These are phyloP conservation scores for Hymenoscyphus fructigenus DNA, from an alignment of 2,329 filamentous ascomycete species.

Conservation along the genomic window DNA sequence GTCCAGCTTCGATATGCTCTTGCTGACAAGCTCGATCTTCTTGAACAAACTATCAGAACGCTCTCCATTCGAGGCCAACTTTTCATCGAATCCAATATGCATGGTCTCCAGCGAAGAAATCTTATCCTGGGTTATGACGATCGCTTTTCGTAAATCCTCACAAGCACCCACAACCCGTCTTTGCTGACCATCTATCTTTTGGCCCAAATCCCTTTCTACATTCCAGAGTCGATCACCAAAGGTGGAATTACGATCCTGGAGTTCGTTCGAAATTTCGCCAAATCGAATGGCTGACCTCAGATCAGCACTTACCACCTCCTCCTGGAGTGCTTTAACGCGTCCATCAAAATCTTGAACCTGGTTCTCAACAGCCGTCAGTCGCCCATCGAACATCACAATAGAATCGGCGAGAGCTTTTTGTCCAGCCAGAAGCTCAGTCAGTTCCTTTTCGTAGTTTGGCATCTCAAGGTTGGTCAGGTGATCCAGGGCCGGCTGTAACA, in stretches of 20 bases:
- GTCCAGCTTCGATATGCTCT: constrained; percentile 22
- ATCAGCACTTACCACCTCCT: constrained; percentile 23
- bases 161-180: constrained; percentile 22
- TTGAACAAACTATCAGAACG: constrained; percentile 17
- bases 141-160: constrained; percentile 25
- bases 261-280: constrained; percentile 29
- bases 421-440: constrained; percentile 17
- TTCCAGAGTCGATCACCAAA: constrained; percentile 24
- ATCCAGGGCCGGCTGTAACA: constrained; percentile 23
- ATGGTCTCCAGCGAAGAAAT: constrained; percentile 20
- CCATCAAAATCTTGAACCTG: constrained; percentile 20
- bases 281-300: constrained; percentile 27
- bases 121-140: constrained; percentile 18
- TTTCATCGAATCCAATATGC: constrained; percentile 21
- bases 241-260: constrained; percentile 28
- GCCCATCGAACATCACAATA: constrained; percentile 18
- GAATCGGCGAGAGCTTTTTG: constrained; percentile 18
- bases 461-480: constrained; percentile 22
- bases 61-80: constrained; percentile 10
- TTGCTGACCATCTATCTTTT: constrained; percentile 26
- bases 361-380: constrained; percentile 3
- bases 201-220: constrained; percentile 25
- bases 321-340: constrained; percentile 20
- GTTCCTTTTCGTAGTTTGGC: constrained; percentile 21
- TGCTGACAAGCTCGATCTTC: constrained; percentile 18